These are phyloP conservation scores for Corylus heterophylla DNA, from an alignment of 306 rosid species.

Conservation along the genomic window DNA sequence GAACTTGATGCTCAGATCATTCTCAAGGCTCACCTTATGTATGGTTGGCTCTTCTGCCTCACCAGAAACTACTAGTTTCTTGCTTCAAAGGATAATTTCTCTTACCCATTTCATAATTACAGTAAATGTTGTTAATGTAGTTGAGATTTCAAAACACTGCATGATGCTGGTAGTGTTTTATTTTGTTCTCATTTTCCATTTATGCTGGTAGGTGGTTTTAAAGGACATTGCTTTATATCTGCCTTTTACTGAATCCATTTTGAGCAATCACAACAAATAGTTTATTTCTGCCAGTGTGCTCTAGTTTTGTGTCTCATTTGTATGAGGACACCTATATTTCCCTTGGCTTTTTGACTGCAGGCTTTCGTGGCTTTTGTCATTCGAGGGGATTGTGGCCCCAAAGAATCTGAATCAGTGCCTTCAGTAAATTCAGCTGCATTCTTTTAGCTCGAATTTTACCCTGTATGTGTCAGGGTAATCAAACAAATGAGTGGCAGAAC, in stretches of 20 bases:
- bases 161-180: neutral
- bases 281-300: neutral
- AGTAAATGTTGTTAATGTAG: constrained; percentile 1
- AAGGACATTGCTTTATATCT: neutral
- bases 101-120: neutral
- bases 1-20: constrained; percentile 12
- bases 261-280: neutral
- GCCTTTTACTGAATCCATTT: neutral
- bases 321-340: neutral
- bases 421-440: neutral
- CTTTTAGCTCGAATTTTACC: neutral
- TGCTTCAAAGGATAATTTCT: constrained; percentile 6
- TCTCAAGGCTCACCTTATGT: constrained; percentile 5
- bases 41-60: constrained; percentile 13
- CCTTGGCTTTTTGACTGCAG: neutral
- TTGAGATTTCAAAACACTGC: constrained; percentile 5
- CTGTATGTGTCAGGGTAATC: neutral
- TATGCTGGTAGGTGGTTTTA: neutral
- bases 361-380: neutral
- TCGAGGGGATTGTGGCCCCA: no score
- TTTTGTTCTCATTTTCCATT: neutral
- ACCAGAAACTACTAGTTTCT: constrained; percentile 11
- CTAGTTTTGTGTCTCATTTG: neutral
- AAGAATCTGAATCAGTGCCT: neutral
- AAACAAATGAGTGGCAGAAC: neutral